A percentile compares a stretch with the other conserved stretches of the same genome.
Evolutionary conservation across 2,329 filamentous ascomycete genomes (phyloP).

Genomic region (Graphilbum fragrans): DNA sequence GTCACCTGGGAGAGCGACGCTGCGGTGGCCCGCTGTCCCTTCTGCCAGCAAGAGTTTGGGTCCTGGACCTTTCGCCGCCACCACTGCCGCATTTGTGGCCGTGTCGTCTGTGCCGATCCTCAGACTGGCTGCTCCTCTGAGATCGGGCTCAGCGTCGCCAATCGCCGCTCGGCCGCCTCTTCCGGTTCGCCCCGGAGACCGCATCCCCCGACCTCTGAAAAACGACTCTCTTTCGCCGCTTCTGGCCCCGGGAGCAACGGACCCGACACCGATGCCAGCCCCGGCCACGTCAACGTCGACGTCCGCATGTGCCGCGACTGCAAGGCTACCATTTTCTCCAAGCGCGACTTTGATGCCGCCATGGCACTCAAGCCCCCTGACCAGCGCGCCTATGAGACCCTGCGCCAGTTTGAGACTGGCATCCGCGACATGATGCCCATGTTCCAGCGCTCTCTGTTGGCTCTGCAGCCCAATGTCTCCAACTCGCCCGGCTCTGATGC

Average conservation of each 20-base stretch:
- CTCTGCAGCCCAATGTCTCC: slow-evolving; percentile 45
- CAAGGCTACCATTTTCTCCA: slow-evolving; percentile 47
- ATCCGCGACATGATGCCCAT: slow-evolving; percentile 71
- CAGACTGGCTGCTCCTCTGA: slow-evolving; percentile 76
- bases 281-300: slow-evolving; percentile 55
- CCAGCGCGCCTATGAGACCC: slow-evolving; percentile 69
- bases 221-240: not conserved
- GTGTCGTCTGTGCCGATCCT: slow-evolving; percentile 83
- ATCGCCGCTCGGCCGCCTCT: not conserved
- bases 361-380: slow-evolving; percentile 57
- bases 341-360: slow-evolving; percentile 66
- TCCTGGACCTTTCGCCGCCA: slow-evolving; percentile 87
- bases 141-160: slow-evolving; percentile 66
- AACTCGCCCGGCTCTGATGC: too few relatives aligned
- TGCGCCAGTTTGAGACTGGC: slow-evolving; percentile 77
- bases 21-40: slow-evolving; percentile 69
- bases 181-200: too few relatives aligned
- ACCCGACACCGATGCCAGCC: not conserved
- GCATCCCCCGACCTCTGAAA: too few relatives aligned
- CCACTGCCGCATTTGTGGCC: slow-evolving; percentile 87
- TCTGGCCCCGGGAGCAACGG: not conserved
- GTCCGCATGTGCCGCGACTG: slow-evolving; percentile 90
- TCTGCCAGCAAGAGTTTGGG: slow-evolving; percentile 92
- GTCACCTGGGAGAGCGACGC: slow-evolving; percentile 93
- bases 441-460: slow-evolving; percentile 66